A percentile compares a stretch with the other conserved stretches of the same genome.
Evolutionary conservation across 768 basidiomycete species (phyloP).

Genomic region (Leccinum subgranulosum): DNA sequence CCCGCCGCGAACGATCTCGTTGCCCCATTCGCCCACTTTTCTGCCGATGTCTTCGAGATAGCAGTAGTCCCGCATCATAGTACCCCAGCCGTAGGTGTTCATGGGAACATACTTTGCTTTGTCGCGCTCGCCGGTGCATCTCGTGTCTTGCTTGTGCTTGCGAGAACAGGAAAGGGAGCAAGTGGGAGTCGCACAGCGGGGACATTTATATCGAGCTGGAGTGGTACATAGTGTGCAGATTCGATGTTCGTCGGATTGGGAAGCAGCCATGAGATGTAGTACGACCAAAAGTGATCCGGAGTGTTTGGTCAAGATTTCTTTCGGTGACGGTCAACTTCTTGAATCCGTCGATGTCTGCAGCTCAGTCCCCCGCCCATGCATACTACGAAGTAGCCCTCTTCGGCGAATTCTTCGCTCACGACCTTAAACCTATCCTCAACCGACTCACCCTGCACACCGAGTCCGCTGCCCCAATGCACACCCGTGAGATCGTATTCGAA

Average conservation of each 20-base stretch:
- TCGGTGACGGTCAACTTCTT: too few species aligned
- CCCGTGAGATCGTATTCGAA: slow-evolving; percentile 79
- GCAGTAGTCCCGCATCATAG: slow-evolving; percentile 86
- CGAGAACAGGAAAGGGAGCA: slow-evolving; percentile 71
- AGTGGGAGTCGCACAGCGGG: slow-evolving; percentile 65
- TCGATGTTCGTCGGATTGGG: slow-evolving; percentile 21
- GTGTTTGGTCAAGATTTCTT: neutral
- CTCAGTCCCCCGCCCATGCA: slow-evolving; percentile 42
- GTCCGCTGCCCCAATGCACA: slow-evolving; percentile 69
- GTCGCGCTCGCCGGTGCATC: slow-evolving; percentile 72
- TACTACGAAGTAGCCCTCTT: slow-evolving; percentile 86
- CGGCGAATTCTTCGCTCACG: slow-evolving; percentile 76
- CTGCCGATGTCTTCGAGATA: slow-evolving; percentile 83
- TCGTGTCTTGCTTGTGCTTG: slow-evolving; percentile 58
- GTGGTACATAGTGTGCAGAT: slow-evolving; percentile 52
- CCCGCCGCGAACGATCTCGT: slow-evolving; percentile 63
- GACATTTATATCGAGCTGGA: slow-evolving; percentile 72
- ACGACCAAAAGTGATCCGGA: neutral
- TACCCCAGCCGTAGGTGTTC: slow-evolving; percentile 81
- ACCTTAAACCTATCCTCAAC: slow-evolving; percentile 74
- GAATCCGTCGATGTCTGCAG: slow-evolving; percentile 17
- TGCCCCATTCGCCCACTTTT: slow-evolving; percentile 70
- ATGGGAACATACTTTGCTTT: slow-evolving; percentile 73
- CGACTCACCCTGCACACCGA: slow-evolving; percentile 81
- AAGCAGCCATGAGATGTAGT: too few species aligned